A percentile compares a stretch with the other conserved stretches of the same genome.
phyloP scores from a whole-genome alignment of 148 eudicot species.

The Silene latifolia region DNA sequence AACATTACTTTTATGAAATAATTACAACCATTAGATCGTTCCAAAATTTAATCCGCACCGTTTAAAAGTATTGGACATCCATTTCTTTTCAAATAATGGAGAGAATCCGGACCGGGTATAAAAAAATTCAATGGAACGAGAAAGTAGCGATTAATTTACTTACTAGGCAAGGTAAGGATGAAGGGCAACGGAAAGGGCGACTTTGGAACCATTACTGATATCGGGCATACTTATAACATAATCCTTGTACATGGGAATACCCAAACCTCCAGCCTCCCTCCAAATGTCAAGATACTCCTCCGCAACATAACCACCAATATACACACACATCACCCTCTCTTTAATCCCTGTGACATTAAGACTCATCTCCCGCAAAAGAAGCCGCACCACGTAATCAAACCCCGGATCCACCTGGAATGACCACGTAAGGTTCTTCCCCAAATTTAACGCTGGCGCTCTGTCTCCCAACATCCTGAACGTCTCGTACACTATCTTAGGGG shows the following conservation, averaged over 20 bases:
- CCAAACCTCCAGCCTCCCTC: too few species aligned
- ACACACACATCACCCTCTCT: slow-evolving; percentile 18
- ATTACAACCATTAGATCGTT: too few species aligned
- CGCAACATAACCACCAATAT: slow-evolving; percentile 26
- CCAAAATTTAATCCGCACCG: too few species aligned
- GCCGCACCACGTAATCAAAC: slow-evolving; percentile 42
- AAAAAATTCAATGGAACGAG: too few species aligned
- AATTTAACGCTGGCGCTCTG: neutral
- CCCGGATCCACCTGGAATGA: slow-evolving; percentile 36
- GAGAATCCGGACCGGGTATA: too few species aligned
- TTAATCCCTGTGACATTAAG: neutral
- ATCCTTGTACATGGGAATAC: too few species aligned
- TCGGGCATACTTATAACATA: too few species aligned
- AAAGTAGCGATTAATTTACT: too few species aligned
- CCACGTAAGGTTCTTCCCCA: slow-evolving; percentile 31
- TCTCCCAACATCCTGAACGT: slow-evolving; percentile 21
- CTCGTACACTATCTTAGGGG: slow-evolving; percentile 34
- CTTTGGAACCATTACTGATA: neutral
- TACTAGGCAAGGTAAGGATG: too few species aligned
- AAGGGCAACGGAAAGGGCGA: neutral
- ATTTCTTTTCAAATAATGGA: too few species aligned
- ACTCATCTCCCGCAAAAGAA: slow-evolving; percentile 40
- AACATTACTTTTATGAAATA: too few species aligned
- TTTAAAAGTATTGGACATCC: too few species aligned
- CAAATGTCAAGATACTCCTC: slow-evolving; percentile 22